phyloP scores from a whole-genome alignment of 257 asterid genomes.

The Solanum corneliomulleri region DNA sequence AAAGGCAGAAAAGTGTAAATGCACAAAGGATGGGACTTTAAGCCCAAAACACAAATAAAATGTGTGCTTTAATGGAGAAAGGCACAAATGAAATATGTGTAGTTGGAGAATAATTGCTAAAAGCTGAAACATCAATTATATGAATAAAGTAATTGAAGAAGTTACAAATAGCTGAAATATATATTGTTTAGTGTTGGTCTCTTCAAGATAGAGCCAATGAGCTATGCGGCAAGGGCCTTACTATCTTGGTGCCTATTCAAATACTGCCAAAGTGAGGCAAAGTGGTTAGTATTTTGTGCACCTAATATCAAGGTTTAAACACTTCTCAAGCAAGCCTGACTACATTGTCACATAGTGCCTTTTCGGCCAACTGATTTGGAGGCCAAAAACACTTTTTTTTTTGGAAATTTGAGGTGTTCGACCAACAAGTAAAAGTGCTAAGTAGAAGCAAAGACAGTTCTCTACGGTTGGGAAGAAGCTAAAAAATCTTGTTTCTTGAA shows the following conservation, averaged over 20 bases:
- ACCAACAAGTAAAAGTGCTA: not conserved
- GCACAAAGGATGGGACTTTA: not conserved
- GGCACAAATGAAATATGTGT: not conserved
- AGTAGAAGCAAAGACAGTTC: not conserved
- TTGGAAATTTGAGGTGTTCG: not conserved
- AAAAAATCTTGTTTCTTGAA: not conserved
- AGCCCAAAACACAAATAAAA: not conserved
- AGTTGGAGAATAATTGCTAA: not conserved
- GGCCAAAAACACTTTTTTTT: not conserved
- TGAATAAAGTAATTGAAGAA: not conserved
- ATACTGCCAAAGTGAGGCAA: not conserved
- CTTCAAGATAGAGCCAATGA: not conserved
- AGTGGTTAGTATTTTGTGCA: not conserved
- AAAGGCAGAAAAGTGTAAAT: not conserved
- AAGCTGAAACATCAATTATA: not conserved
- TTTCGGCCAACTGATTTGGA: not conserved
- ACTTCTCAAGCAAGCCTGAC: not conserved
- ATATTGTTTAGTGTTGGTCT: not conserved
- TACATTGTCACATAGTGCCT: not conserved
- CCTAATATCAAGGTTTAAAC: not conserved
- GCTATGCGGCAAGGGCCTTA: not conserved
- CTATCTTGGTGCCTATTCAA: not conserved
- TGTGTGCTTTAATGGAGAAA: not conserved
- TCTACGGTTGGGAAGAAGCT: not conserved
- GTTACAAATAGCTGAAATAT: not conserved